These are phyloP conservation scores for Termitomyces heimii DNA, from an alignment of 768 basidiomycete genomes.

Conservation along the genomic window DNA sequence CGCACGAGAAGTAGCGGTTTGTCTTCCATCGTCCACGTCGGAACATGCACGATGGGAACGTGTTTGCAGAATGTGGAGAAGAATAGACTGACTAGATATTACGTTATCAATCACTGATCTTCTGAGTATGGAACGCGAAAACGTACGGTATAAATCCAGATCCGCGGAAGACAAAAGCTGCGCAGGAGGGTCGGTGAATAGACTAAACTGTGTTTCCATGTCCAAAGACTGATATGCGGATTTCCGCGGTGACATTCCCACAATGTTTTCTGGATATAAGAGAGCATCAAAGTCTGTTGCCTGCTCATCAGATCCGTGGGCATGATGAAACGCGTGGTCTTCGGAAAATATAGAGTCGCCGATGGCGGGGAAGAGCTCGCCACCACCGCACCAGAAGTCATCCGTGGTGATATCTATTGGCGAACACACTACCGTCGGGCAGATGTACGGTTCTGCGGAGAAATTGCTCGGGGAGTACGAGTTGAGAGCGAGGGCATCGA, in stretches of 20 bases:
- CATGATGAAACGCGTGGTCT: conserved; percentile 14
- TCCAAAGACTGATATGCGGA: conserved; percentile 9
- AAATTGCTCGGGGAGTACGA: conserved; percentile 28
- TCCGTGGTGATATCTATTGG: conserved; percentile 19
- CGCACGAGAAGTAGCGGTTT: conserved; percentile 46
- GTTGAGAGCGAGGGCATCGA: conserved; percentile 25
- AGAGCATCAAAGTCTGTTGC: conserved; percentile 11
- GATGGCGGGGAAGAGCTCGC: conserved; percentile 27
- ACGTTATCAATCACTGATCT: neutral
- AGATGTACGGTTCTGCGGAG: conserved; percentile 32
- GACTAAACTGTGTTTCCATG: neutral
- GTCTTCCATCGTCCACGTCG: conserved; percentile 43
- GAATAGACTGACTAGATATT: conserved; percentile 41
- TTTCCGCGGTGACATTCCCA: conserved; percentile 10
- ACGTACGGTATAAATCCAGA: conserved; percentile 53
- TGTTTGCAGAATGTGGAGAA: conserved; percentile 48
- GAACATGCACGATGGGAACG: conserved; percentile 50
- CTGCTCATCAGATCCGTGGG: conserved; percentile 13
- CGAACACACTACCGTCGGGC: conserved; percentile 23
- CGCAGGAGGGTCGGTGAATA: neutral
- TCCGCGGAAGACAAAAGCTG: conserved; percentile 35
- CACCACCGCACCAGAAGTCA: conserved; percentile 29
- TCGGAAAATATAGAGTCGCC: conserved; percentile 4
- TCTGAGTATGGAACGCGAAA: neutral
- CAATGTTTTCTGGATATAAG: no score